phyloP scores from a whole-genome alignment of 116 monocot genomes.

The Posidonia oceanica region DNA sequence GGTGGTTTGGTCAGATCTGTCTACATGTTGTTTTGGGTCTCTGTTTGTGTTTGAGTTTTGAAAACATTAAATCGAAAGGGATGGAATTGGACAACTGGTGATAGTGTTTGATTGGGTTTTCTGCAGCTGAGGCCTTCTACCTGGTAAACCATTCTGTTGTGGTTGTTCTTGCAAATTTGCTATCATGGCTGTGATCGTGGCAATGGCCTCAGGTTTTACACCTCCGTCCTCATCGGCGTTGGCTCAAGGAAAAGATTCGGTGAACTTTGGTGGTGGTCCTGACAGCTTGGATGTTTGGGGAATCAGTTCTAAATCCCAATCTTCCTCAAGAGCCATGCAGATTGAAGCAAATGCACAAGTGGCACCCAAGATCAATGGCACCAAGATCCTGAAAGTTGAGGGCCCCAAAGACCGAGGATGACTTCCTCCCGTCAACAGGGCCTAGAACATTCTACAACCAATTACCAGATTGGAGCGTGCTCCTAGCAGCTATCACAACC shows the following conservation, averaged over 20 bases:
- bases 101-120: background rate
- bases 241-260: slow-evolving; percentile 26
- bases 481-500: slow-evolving; percentile 80
- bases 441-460: slow-evolving; percentile 84
- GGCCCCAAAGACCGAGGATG: slow-evolving; percentile 36
- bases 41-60: too few relatives aligned
- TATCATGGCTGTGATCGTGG: slow-evolving; percentile 13
- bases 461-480: slow-evolving; percentile 84
- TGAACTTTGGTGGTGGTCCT: slow-evolving; percentile 22
- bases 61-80: too few relatives aligned
- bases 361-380: slow-evolving; percentile 67
- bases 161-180: background rate
- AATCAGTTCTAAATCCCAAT: slow-evolving; percentile 36
- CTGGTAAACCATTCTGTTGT: background rate
- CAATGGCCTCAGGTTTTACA: too few relatives aligned
- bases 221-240: too few relatives aligned
- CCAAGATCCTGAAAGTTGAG: slow-evolving; percentile 46
- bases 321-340: slow-evolving; percentile 35
- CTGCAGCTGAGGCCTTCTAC: slow-evolving; percentile 1
- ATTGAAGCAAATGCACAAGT: slow-evolving; percentile 64
- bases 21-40: too few relatives aligned
- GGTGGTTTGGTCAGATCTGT: too few relatives aligned
- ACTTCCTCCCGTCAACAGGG: slow-evolving; percentile 13
- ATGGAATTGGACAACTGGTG: background rate
- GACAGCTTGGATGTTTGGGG: slow-evolving; percentile 41